Evolutionary conservation across 257 asterid genomes (phyloP).

Genomic region (Ehretia macrophylla): DNA sequence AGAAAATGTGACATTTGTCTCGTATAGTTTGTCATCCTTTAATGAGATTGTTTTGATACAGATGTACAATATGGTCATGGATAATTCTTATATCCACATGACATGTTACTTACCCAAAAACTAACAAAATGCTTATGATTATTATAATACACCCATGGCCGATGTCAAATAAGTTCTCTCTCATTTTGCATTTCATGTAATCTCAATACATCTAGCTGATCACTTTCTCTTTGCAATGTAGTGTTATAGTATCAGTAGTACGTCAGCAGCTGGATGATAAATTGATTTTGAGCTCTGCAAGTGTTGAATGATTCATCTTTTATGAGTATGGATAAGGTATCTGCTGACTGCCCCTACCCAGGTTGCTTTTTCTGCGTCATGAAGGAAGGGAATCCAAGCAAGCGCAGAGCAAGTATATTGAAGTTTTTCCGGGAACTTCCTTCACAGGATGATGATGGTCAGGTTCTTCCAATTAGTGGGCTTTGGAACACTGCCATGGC

Average conservation of each 20-base stretch:
- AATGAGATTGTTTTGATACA: no score
- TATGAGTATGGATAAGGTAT: slow-evolving; percentile 62
- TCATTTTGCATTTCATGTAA: background rate
- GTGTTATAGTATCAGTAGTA: background rate
- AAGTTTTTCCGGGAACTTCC: slow-evolving; percentile 95
- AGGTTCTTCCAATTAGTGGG: slow-evolving; percentile 95
- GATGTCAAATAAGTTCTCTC: background rate
- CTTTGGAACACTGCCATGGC: slow-evolving; percentile 99
- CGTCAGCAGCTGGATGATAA: slow-evolving; percentile 9
- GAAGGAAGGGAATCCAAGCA: slow-evolving; percentile 92
- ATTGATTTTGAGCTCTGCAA: slow-evolving; percentile 13
- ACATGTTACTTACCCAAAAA: no score
- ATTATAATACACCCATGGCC: no score
- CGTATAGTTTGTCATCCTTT: no score
- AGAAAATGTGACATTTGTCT: no score
- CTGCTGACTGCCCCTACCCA: slow-evolving; percentile 92
- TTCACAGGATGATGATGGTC: slow-evolving; percentile 93
- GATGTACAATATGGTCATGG: no score
- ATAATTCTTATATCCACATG: no score
- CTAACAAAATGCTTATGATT: no score
- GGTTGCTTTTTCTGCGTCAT: slow-evolving; percentile 98
- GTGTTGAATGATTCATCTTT: background rate
- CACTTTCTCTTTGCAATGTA: background rate
- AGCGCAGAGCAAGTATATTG: slow-evolving; percentile 73
- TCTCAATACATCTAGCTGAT: no score